Conservation (phyloP, 2,329 filamentous ascomycete genomes). For the Claviceps sp. region DNA sequence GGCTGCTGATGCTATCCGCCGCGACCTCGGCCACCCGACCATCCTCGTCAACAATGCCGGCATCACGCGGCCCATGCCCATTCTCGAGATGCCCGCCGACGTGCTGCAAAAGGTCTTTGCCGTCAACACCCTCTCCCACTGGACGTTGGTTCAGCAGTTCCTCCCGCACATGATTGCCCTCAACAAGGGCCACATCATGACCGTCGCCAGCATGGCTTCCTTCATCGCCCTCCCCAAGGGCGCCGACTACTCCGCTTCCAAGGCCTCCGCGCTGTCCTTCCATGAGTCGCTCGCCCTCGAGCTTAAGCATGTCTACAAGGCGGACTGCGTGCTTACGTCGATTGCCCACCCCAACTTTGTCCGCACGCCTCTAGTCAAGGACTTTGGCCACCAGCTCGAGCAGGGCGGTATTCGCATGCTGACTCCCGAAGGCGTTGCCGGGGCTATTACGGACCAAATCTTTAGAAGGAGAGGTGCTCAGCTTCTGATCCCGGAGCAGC, state of each 20-base stretch:
- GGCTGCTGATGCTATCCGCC: conserved; percentile 24
- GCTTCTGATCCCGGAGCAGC: conserved; percentile 26
- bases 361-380: conserved; percentile 29
- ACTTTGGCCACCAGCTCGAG: conserved; percentile 16
- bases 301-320: conserved; percentile 43
- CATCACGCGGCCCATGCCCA: conserved; percentile 41
- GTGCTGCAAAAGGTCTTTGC: conserved; percentile 51
- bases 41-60: conserved; percentile 62
- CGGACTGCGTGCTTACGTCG: conserved; percentile 48
- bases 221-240: conserved; percentile 46
- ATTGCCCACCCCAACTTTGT: conserved; percentile 46
- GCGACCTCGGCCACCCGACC: conserved; percentile 45
- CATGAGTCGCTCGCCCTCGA: conserved; percentile 50
- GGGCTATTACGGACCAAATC: conserved; percentile 30
- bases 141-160: conserved; percentile 50
- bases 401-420: conserved; percentile 17
- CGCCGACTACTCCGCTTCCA: conserved; percentile 53
- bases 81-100: conserved; percentile 42
- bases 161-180: conserved; percentile 46
- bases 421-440: conserved; percentile 24
- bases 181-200: conserved; percentile 61
- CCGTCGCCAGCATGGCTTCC: conserved; percentile 51
- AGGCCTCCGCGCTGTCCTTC: conserved; percentile 51
- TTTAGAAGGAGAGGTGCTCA: conserved; percentile 29
- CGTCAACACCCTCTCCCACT: conserved; percentile 55